Conservation (phyloP, 106 monocot species). For the Agapanthus africanus region DNA sequence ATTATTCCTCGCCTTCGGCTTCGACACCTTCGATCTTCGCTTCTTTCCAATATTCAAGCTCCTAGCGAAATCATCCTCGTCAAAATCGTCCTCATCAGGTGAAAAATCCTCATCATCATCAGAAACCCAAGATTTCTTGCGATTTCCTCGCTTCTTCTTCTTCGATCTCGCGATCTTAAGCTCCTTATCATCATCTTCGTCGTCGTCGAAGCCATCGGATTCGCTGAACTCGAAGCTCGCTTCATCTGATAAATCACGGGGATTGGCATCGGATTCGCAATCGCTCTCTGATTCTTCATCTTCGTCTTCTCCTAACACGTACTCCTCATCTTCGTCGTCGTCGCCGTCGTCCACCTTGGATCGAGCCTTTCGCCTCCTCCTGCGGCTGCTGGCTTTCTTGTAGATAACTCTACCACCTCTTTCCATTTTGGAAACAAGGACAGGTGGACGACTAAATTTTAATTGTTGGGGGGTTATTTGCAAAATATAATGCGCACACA, state of each 20-base stretch:
- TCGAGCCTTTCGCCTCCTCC: conserved; percentile 20
- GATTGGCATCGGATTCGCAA: no score
- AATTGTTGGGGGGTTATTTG: no score
- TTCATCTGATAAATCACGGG: conserved; percentile 12
- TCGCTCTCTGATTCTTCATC: conserved; percentile 22
- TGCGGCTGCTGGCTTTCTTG: conserved; percentile 11
- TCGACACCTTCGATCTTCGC: conserved; percentile 15
- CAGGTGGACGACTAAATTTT: no score
- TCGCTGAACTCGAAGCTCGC: conserved; percentile 8
- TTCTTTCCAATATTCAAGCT: conserved; percentile 15
- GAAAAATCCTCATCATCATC: conserved; percentile 60
- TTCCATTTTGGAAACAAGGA: no score
- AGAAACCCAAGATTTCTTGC: conserved; percentile 21
- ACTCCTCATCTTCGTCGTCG: conserved; percentile 31
- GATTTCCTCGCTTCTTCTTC: not conserved
- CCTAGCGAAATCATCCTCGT: conserved; percentile 30
- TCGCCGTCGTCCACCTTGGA: conserved; percentile 25
- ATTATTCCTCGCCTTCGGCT: conserved; percentile 14
- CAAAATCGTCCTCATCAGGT: conserved; percentile 37
- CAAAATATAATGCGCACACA: no score
- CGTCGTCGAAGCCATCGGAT: conserved; percentile 22
- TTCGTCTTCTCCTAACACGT: conserved; percentile 28
- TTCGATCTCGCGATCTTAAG: not conserved
- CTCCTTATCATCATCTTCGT: conserved; percentile 15
- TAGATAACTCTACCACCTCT: conserved; percentile 17